A percentile compares a stretch with the other conserved stretches of the same genome.
These are phyloP conservation scores for Neurospora crassa DNA, from an alignment of 2,329 filamentous ascomycete genomes.

Conservation along the genomic window DNA sequence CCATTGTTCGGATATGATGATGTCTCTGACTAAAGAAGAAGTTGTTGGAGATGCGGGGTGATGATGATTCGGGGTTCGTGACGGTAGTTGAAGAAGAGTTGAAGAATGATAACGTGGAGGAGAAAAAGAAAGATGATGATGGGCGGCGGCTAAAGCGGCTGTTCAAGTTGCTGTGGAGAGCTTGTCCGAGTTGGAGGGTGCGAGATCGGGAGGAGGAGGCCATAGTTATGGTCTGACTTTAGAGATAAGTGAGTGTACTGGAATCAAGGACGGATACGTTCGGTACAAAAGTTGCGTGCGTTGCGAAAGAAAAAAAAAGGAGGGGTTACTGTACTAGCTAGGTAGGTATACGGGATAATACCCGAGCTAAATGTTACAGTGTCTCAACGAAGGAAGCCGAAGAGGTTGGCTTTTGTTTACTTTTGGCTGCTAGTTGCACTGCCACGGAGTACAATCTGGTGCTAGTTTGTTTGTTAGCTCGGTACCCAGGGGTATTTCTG, in stretches of 20 bases:
- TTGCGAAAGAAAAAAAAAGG: background rate
- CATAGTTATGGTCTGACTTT: background rate
- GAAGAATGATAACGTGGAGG: background rate
- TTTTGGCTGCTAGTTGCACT: background rate
- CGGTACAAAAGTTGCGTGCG: background rate
- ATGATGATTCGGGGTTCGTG: background rate
- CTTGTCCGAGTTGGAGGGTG: background rate
- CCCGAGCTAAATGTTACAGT: too few relatives aligned
- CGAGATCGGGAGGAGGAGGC: background rate
- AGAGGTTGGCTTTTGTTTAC: background rate
- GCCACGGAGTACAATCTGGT: background rate
- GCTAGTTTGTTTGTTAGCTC: too few relatives aligned
- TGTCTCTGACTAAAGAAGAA: background rate
- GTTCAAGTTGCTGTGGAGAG: background rate
- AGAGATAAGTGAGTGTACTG: too few relatives aligned
- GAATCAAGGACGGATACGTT: background rate
- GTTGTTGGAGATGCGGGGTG: background rate
- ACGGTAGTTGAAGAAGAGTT: background rate
- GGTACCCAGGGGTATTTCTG: too few relatives aligned
- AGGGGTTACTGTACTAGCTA: background rate
- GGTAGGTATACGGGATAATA: background rate
- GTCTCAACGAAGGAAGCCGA: too few relatives aligned
- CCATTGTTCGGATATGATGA: constrained; percentile 12
- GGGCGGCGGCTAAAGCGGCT: too few relatives aligned
- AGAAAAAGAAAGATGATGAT: background rate